Base-by-base conservation (phyloP, 2,329 filamentous ascomycete genomes). In the Cladophialophora exuberans region DNA sequence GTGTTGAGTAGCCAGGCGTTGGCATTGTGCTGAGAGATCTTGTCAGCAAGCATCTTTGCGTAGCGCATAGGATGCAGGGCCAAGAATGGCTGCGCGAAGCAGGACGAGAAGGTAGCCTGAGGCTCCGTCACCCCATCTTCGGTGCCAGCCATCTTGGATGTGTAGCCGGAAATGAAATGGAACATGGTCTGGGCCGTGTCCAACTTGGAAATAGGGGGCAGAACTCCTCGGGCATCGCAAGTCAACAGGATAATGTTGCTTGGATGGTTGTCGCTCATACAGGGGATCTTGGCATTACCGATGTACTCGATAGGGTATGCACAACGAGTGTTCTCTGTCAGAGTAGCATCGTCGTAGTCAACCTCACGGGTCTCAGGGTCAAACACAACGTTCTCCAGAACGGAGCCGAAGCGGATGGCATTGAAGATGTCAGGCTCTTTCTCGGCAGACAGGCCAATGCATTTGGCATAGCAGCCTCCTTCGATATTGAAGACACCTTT, bases 111-210 rank as follows among this genome's bases (percentile, higher is more conserved):
- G 69, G 94, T 99, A 20, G 94, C 94, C 78, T 97, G 90, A 63
- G 94, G 94, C 79, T 99, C 94, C 7, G 89, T 95, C 63, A 99
- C 86, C 70, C 94, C 94, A 64, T 97, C 90, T 79, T 99, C 94
- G 28, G 94, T 99, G 70, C 94, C 94, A 63, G 94, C 94, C 94
- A 99, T 99, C 87, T 99, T 99, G 72, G 93, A 97, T 62, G 94
- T 99, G 83, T 99, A 99, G 67, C 94, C 94, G 15, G 90, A 96
- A 78, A 99, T 99, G 86, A 99, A 99, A 83, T 99, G 94, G 87
- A 97, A 99, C 93, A 99, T 97, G 75, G 91, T 96, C 80, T 97
- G 94, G 69, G 90, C 85, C 63, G 88, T 84, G 81, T 88, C 86
- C 72, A 99, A 88, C 83, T 97, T 97, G 69, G 91, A 97, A 78